Evolutionary conservation across 371 early-diverging fungal genomes (phyloP).

Genomic region (Haplosporangium sp.): DNA sequence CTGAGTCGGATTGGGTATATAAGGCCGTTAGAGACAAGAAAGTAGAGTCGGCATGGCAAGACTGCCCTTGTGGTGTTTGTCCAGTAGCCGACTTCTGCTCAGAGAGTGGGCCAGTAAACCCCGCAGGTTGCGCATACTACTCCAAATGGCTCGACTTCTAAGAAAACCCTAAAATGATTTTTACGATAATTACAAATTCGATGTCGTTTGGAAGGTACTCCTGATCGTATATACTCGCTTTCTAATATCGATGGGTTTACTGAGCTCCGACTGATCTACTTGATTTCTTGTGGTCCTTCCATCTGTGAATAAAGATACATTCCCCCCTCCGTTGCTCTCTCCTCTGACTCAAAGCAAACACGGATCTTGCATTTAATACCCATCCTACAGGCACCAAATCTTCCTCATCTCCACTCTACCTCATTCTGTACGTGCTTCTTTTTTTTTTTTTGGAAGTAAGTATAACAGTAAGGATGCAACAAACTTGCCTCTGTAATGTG

Average conservation of each 20-base stretch:
- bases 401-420: slow-evolving; percentile 2
- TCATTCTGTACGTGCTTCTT: slow-evolving; percentile 6
- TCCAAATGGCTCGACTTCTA: slow-evolving; percentile 77
- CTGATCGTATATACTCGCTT: not conserved
- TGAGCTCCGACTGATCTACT: slow-evolving; percentile 8
- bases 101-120: slow-evolving; percentile 80
- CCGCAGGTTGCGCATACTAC: slow-evolving; percentile 81
- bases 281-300: not conserved
- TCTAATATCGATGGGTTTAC: not conserved
- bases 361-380: slow-evolving; percentile 4
- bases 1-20: slow-evolving; percentile 75
- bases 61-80: slow-evolving; percentile 89
- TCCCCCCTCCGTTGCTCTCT: not conserved
- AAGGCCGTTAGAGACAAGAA: slow-evolving; percentile 71
- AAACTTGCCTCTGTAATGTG: slow-evolving; percentile 53
- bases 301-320: slow-evolving; percentile 3
- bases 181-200: not conserved
- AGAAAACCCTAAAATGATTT: not conserved
- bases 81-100: slow-evolving; percentile 81
- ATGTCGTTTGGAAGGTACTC: not conserved
- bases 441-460: too few species aligned
- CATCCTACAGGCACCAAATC: not conserved
- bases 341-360: not conserved
- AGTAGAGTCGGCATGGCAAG: slow-evolving; percentile 70
- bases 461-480: too few species aligned